Percentiles rank a stretch among this genome's conserved stretches.
phyloP scores from a whole-genome alignment of 2,329 filamentous ascomycete genomes.

The Cryphonectria parasitica region DNA sequence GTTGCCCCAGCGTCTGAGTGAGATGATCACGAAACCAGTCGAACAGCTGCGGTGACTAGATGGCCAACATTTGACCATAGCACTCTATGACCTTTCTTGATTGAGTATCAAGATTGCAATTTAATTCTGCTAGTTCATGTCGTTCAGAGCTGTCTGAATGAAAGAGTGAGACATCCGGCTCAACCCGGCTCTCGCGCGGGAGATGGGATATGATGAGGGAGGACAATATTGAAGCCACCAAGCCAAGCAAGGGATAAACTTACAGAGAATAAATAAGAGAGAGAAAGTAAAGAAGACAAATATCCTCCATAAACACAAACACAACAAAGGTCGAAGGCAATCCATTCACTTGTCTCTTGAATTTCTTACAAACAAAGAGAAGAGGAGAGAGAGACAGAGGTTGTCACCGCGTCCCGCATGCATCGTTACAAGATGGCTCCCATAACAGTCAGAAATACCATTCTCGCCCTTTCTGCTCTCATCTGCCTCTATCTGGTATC shows the following conservation, averaged over 20 bases:
- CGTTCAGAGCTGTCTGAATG: no score
- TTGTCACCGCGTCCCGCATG: no score
- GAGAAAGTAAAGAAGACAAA: not conserved
- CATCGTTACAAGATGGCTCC: slow-evolving; percentile 4
- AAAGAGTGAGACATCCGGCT: not conserved
- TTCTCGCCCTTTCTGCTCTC: not conserved
- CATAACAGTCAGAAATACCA: not conserved
- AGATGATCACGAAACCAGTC: not conserved
- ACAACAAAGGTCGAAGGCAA: not conserved
- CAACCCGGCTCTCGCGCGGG: not conserved
- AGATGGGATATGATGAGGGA: not conserved
- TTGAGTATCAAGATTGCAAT: no score
- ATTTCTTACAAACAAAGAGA: not conserved
- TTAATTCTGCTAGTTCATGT: no score
- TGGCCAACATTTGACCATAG: no score
- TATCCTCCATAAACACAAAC: not conserved
- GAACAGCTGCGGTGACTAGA: no score
- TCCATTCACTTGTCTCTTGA: not conserved
- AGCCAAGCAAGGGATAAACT: not conserved
- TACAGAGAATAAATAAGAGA: no score
- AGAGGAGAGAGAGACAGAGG: not conserved
- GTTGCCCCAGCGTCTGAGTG: not conserved
- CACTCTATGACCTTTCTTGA: no score
- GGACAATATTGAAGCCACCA: not conserved
- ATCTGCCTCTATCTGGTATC: not conserved